These are phyloP conservation scores for Paraglomus occultum DNA, from an alignment of 192 early-diverging fungal genomes.

Conservation along the genomic window DNA sequence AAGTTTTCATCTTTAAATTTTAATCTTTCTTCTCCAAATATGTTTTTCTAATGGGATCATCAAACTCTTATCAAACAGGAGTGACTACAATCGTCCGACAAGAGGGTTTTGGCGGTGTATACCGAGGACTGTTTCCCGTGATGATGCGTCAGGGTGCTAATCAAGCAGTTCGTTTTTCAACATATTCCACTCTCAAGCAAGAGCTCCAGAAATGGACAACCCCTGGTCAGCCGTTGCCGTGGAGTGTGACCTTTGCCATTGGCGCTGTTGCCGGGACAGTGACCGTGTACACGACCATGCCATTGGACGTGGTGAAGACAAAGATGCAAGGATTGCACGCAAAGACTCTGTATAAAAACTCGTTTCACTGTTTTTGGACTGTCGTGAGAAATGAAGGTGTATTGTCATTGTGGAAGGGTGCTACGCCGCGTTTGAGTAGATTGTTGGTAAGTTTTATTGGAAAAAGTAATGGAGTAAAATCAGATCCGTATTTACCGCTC, in stretches of 20 bases:
- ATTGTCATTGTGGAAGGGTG: slow-evolving; percentile 90
- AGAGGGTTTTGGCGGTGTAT: slow-evolving; percentile 81
- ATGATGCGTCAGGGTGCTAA: slow-evolving; percentile 96
- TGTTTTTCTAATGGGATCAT: background rate
- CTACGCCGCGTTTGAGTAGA: slow-evolving; percentile 84
- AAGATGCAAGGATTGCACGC: slow-evolving; percentile 89
- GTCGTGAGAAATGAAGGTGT: slow-evolving; percentile 77
- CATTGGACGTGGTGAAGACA: slow-evolving; percentile 96
- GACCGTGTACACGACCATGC: slow-evolving; percentile 96
- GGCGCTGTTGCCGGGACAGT: slow-evolving; percentile 88
- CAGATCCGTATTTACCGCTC: slow-evolving; percentile 5
- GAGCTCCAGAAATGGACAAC: slow-evolving; percentile 38
- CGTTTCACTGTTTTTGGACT: slow-evolving; percentile 70
- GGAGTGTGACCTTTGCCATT: slow-evolving; percentile 61
- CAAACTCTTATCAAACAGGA: slow-evolving; percentile 12
- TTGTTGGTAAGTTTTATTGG: slow-evolving; percentile 65
- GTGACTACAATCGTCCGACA: slow-evolving; percentile 58
- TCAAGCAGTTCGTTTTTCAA: slow-evolving; percentile 86
- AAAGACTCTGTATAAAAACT: slow-evolving; percentile 60
- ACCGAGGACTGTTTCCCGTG: slow-evolving; percentile 87
- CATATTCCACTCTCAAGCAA: slow-evolving; percentile 75
- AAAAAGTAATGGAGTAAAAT: background rate
- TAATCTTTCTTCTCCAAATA: background rate
- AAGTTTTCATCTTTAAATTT: background rate
- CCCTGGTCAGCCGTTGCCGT: slow-evolving; percentile 47